Percentiles rank a stretch among this genome's conserved stretches.
phyloP scores from a whole-genome alignment of 202 grass and related monocot genomes.

The Cymbopogon flexuosus region DNA sequence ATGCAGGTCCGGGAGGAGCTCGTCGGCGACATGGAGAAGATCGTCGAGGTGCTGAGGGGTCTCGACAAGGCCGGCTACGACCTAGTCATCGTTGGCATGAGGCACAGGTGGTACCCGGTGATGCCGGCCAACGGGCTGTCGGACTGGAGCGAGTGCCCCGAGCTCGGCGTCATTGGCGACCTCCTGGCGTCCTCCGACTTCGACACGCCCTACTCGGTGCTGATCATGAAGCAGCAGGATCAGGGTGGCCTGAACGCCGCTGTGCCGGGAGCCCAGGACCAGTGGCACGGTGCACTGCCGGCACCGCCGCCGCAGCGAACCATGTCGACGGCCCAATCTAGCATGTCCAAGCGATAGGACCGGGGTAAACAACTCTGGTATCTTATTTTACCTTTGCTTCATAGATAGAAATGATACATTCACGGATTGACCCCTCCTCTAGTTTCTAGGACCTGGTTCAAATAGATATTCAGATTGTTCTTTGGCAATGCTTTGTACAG shows the following conservation, averaged over 20 bases:
- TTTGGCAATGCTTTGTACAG: too few species aligned
- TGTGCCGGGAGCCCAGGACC: conserved; percentile 36
- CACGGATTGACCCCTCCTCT: background rate
- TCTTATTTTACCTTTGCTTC: background rate
- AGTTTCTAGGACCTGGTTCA: conserved; percentile 25
- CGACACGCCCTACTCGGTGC: conserved; percentile 54
- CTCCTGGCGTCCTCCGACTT: conserved; percentile 71
- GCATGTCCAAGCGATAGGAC: conserved; percentile 6
- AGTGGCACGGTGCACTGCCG: background rate
- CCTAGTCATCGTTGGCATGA: conserved; percentile 73
- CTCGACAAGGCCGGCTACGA: conserved; percentile 65
- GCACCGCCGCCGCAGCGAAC: background rate
- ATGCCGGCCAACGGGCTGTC: conserved; percentile 58
- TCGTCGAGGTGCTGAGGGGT: conserved; percentile 48
- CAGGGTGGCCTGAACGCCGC: conserved; percentile 55
- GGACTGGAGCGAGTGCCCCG: conserved; percentile 77
- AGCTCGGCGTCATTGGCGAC: conserved; percentile 77
- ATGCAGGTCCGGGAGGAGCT: conserved; percentile 62
- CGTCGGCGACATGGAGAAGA: conserved; percentile 75
- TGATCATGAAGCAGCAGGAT: conserved; percentile 89
- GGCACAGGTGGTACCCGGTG: conserved; percentile 74
- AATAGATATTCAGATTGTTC: background rate
- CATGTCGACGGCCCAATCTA: conserved; percentile 9
- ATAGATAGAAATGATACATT: background rate
- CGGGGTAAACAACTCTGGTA: background rate